A percentile compares a stretch with the other conserved stretches of the same genome.
phyloP scores from a whole-genome alignment of 805 yeast genomes.

The Wickerhamiella domercqiae region DNA sequence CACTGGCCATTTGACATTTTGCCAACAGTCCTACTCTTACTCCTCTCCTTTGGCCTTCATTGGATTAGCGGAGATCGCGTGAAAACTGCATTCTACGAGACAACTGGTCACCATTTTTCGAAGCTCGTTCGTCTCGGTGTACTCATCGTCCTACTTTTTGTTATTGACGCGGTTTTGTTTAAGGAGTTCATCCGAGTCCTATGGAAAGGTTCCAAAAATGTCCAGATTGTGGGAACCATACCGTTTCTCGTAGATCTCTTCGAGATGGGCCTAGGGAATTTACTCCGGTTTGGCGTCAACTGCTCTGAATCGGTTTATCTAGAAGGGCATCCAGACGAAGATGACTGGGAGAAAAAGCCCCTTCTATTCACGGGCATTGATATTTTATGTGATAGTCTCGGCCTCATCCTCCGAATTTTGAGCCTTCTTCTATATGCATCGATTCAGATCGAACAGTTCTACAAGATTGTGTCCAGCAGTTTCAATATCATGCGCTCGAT shows the following conservation, averaged over 20 bases:
- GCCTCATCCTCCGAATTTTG: constrained; percentile 27
- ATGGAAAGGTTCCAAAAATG: no score
- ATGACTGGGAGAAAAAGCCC: constrained; percentile 55
- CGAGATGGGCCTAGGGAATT: constrained; percentile 44
- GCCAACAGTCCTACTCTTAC: constrained; percentile 10
- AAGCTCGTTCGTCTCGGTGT: constrained; percentile 6
- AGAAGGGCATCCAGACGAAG: constrained; percentile 36
- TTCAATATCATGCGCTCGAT: constrained; percentile 19
- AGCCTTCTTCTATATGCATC: constrained; percentile 35
- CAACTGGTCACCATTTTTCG: not conserved
- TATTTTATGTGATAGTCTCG: constrained; percentile 28
- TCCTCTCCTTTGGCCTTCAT: constrained; percentile 48
- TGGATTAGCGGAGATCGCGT: constrained; percentile 50
- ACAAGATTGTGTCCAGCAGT: constrained; percentile 21
- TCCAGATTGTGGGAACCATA: constrained; percentile 5
- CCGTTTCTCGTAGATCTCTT: constrained; percentile 38
- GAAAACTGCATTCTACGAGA: constrained; percentile 19
- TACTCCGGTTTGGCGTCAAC: constrained; percentile 37
- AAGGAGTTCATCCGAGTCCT: constrained; percentile 4
- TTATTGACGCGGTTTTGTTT: constrained; percentile 29
- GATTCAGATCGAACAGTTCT: constrained; percentile 2
- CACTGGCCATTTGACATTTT: constrained; percentile 25
- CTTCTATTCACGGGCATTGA: constrained; percentile 45
- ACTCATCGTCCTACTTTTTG: constrained; percentile 30
- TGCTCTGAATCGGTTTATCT: constrained; percentile 42